Evolutionary conservation across 1,284 basidiomycete species (phyloP).

Genomic region (Tremellales sp.): DNA sequence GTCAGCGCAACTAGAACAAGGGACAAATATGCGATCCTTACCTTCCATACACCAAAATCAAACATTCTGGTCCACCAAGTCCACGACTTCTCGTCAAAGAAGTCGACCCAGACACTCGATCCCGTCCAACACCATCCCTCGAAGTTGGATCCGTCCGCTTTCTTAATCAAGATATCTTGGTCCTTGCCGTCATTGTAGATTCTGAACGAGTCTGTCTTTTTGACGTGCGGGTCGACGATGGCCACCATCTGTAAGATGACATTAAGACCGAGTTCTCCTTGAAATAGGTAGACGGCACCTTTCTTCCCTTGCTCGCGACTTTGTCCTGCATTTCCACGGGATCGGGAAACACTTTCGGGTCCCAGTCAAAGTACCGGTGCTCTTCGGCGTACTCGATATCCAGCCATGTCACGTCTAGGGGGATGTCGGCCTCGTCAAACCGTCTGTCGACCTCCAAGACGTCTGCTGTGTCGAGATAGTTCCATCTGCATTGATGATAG

Average conservation of each 20-base stretch:
- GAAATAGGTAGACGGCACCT: slow-evolving; percentile 55
- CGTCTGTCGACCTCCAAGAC: slow-evolving; percentile 78
- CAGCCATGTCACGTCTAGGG: slow-evolving; percentile 96
- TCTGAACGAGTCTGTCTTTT: slow-evolving; percentile 73
- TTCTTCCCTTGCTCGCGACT: slow-evolving; percentile 77
- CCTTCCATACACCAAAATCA: slow-evolving; percentile 57
- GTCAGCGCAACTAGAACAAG: background rate
- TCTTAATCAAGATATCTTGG: slow-evolving; percentile 75
- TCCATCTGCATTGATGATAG: slow-evolving; percentile 98
- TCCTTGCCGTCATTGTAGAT: slow-evolving; percentile 83
- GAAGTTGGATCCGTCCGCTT: slow-evolving; percentile 75
- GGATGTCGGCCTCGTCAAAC: slow-evolving; percentile 91
- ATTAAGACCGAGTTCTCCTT: background rate
- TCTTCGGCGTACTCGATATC: slow-evolving; percentile 95
- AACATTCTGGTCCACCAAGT: slow-evolving; percentile 87
- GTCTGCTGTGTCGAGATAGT: slow-evolving; percentile 89
- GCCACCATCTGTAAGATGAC: slow-evolving; percentile 73
- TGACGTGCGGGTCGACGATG: slow-evolving; percentile 95
- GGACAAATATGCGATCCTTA: slow-evolving; percentile 12
- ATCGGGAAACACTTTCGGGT: slow-evolving; percentile 85
- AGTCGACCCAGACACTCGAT: slow-evolving; percentile 92
- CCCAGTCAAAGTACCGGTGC: slow-evolving; percentile 98
- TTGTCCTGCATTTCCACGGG: slow-evolving; percentile 89
- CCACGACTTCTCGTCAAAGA: slow-evolving; percentile 88
- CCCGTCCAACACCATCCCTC: slow-evolving; percentile 99